These are phyloP conservation scores for Laburnicola sp. DNA, from an alignment of 2,329 filamentous ascomycete species.

Conservation along the genomic window DNA sequence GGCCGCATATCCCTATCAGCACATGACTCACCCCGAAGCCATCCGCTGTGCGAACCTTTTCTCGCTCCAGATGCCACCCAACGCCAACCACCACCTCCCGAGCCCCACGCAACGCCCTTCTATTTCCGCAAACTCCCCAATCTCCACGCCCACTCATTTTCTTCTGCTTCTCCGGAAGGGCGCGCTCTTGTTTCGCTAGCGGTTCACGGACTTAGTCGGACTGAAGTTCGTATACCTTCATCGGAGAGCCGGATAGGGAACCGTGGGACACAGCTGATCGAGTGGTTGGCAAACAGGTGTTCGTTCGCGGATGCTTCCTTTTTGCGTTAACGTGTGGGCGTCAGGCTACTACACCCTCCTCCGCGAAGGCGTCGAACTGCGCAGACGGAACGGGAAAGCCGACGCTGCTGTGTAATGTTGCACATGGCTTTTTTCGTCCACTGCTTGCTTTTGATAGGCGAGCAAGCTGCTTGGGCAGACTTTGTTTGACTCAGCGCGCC, in stretches of 20 bases:
- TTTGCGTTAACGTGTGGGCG: background rate
- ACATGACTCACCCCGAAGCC: no score
- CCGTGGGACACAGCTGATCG: background rate
- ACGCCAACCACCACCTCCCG: background rate
- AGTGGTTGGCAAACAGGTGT: conserved; percentile 7
- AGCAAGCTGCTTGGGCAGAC: background rate
- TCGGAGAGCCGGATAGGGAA: background rate
- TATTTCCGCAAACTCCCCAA: conserved; percentile 4
- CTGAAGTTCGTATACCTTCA: background rate
- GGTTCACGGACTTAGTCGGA: conserved; percentile 1
- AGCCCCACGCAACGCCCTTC: conserved; percentile 1
- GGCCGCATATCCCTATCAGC: no score
- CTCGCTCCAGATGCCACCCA: background rate
- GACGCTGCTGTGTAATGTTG: background rate
- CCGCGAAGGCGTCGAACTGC: no score
- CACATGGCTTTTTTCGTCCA: background rate
- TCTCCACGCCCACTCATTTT: background rate
- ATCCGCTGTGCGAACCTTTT: background rate
- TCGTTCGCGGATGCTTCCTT: conserved; percentile 1
- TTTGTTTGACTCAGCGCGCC: no score
- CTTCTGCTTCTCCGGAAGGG: background rate
- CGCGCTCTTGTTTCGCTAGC: background rate
- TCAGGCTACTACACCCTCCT: background rate
- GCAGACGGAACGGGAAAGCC: background rate
- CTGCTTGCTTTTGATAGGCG: background rate